Conservation (phyloP, 768 basidiomycete species). For the Inosperma sp. region DNA sequence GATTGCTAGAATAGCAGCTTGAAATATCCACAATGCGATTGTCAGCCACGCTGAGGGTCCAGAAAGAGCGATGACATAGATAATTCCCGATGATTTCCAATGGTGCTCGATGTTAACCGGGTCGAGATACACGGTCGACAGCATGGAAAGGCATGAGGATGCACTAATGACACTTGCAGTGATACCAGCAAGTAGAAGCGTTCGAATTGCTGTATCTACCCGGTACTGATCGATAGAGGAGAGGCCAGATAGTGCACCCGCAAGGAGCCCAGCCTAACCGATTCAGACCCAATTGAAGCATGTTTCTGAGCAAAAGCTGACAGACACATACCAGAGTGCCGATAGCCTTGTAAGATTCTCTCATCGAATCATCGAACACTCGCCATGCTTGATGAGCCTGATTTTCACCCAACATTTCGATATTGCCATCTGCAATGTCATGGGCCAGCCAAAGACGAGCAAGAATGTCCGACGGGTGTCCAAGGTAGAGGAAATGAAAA, state of each 20-base stretch:
- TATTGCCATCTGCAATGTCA: not conserved
- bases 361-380: not conserved
- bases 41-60: conserved; percentile 1
- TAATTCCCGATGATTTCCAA: conserved; percentile 3
- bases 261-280: not conserved
- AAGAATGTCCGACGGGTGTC: not conserved
- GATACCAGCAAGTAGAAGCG: not conserved
- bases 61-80: not conserved
- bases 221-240: not conserved
- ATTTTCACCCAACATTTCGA: not conserved
- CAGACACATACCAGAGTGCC: not conserved
- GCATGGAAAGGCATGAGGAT: not conserved
- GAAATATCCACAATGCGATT: not conserved
- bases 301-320: not conserved
- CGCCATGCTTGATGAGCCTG: not conserved
- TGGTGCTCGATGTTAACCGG: not conserved
- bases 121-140: not conserved
- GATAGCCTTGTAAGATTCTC: conserved; percentile 3
- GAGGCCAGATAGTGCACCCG: not conserved
- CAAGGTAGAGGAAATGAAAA: not conserved
- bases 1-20: not conserved
- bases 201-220: not conserved
- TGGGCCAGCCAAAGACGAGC: conserved; percentile 1
- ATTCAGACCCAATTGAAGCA: not conserved
- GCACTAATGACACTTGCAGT: not conserved